Conservation (phyloP, 495 filamentous ascomycete species). For the Niebla homalea region DNA sequence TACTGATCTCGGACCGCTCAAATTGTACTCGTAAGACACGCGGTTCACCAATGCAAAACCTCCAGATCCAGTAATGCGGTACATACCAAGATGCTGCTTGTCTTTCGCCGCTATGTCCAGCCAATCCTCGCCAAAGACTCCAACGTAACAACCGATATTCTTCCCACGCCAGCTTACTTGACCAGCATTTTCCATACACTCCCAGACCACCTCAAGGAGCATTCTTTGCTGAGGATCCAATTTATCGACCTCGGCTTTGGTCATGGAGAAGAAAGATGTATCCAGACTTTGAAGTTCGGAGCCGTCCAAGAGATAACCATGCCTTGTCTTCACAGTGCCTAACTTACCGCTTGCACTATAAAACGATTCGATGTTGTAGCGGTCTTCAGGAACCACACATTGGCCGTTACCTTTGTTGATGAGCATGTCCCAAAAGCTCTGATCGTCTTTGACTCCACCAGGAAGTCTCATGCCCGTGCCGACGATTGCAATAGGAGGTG, state of each 20-base stretch:
- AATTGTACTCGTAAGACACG: slow-evolving; percentile 24
- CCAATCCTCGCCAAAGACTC: slow-evolving; percentile 14
- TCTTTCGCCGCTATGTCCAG: slow-evolving; percentile 19
- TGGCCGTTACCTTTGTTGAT: slow-evolving; percentile 13
- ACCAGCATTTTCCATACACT: slow-evolving; percentile 25
- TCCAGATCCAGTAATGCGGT: slow-evolving; percentile 14
- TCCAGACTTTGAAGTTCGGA: slow-evolving; percentile 23
- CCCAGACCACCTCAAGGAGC: slow-evolving; percentile 38
- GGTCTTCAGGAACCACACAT: neutral
- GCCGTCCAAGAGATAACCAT: slow-evolving; percentile 37
- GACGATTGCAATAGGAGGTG: neutral
- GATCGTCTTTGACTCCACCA: slow-evolving; percentile 35
- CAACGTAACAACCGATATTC: slow-evolving; percentile 25
- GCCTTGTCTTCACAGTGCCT: slow-evolving; percentile 23
- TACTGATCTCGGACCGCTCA: slow-evolving; percentile 6
- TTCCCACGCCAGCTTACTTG: slow-evolving; percentile 21
- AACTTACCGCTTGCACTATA: slow-evolving; percentile 6
- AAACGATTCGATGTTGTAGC: neutral
- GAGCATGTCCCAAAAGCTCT: slow-evolving; percentile 40
- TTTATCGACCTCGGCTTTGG: slow-evolving; percentile 27
- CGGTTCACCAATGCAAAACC: slow-evolving; percentile 19
- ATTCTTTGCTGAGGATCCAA: slow-evolving; percentile 47
- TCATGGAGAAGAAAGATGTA: slow-evolving; percentile 29
- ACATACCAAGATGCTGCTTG: slow-evolving; percentile 15
- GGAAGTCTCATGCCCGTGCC: slow-evolving; percentile 13